phyloP scores from a whole-genome alignment of 768 basidiomycete species.

The Albatrellus ellisii region DNA sequence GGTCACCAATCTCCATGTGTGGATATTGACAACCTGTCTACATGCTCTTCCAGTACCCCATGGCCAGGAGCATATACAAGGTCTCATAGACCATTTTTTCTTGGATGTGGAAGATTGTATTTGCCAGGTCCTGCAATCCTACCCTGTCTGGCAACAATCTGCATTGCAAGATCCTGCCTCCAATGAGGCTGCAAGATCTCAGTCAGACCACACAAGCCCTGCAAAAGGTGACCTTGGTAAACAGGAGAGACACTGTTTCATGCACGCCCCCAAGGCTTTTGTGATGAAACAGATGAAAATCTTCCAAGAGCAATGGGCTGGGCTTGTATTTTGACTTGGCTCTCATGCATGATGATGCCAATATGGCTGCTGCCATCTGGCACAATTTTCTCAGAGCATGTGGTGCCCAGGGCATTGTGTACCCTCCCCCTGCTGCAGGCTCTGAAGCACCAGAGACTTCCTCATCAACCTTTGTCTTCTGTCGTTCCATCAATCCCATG shows the following conservation, averaged over 20 bases:
- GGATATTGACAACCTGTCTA: constrained; percentile 80
- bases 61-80: constrained; percentile 62
- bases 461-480: constrained; percentile 30
- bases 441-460: too few species aligned
- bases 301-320: constrained; percentile 81
- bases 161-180: constrained; percentile 12
- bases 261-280: constrained; percentile 60
- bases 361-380: constrained; percentile 84
- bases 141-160: too few species aligned
- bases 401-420: constrained; percentile 59
- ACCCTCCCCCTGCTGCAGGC: constrained; percentile 10
- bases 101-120: constrained; percentile 86
- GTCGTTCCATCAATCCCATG: constrained; percentile 58
- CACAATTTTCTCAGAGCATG: constrained; percentile 80
- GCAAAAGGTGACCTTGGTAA: too few species aligned
- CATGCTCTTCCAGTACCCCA: constrained; percentile 64
- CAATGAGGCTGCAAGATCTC: constrained; percentile 6
- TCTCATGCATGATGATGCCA: constrained; percentile 55
- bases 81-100: constrained; percentile 90
- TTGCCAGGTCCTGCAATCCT: constrained; percentile 41
- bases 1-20: constrained; percentile 83
- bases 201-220: constrained; percentile 14
- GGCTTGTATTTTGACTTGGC: constrained; percentile 70
- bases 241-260: constrained; percentile 12
- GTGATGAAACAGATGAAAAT: constrained; percentile 85